Evolutionary conservation across 2,329 filamentous ascomycete genomes (phyloP).

Genomic region (Aspergillus aculeatinus): DNA sequence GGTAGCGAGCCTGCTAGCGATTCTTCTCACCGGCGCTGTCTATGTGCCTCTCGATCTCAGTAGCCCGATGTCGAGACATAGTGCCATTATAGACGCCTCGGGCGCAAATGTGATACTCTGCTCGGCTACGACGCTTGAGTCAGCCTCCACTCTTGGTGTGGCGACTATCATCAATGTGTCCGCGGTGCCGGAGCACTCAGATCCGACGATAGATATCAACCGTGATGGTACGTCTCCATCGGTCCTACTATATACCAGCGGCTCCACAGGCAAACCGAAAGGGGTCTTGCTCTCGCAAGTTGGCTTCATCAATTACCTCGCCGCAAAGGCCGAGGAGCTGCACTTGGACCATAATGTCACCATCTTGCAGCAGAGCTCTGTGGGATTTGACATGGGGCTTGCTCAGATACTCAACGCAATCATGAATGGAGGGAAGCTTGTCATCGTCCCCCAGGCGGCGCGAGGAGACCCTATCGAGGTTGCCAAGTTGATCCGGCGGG

Average conservation of each 20-base stretch:
- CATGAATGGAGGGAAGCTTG: constrained; percentile 2
- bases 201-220: no score
- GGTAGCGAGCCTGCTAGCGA: constrained; percentile 5
- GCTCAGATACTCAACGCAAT: constrained; percentile 4
- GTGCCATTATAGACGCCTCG: neutral
- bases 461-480: neutral
- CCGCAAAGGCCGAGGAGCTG: neutral
- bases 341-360: neutral
- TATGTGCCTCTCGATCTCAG: constrained; percentile 42
- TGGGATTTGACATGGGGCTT: constrained; percentile 5
- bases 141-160: neutral
- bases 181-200: neutral
- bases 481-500: neutral
- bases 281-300: neutral
- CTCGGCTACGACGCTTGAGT: neutral
- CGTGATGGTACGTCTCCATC: neutral
- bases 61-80: neutral
- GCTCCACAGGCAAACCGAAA: constrained; percentile 7
- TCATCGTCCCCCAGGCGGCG: constrained; percentile 1
- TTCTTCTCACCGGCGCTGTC: constrained; percentile 29
- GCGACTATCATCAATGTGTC: neutral
- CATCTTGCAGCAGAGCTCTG: constrained; percentile 6
- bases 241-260: constrained; percentile 8
- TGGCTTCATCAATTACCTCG: neutral
- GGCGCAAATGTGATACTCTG: neutral